Base-by-base conservation (phyloP, 2,329 filamentous ascomycete species). In the Berkeleyomyces rouxiae region DNA sequence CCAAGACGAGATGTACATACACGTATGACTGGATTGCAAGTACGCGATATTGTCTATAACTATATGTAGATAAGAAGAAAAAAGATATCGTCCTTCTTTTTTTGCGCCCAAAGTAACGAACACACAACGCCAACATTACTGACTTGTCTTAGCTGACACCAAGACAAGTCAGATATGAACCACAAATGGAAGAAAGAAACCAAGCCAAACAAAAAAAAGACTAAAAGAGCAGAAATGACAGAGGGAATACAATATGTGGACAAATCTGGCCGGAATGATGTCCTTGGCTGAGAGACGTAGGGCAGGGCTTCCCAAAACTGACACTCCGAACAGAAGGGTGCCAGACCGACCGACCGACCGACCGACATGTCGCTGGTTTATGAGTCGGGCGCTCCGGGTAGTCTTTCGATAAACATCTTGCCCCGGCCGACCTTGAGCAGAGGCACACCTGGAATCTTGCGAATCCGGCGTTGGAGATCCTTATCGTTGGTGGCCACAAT, bases 371-470 rank as follows among this genome's bases (percentile, higher is more conserved):
- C 55, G 11, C 16, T 2, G 39, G 11, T 61, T 55, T 70, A 71
- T 67, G 68, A 74, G 58, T 90, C 85, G 42, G 88, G 88, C 44
- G 88, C 89, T 73, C 90, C 88, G 4, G 91, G 91, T 66, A 96
- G 74, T 69, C 91, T 83, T 78, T 97, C 93, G 70, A 99, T 93
- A 58, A 92, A 86, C 74, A 96, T 97, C 74, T 96, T 96, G 55
- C 88, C 90, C 70, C 88, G 82, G 4, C 87, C 88, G 37, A 93
- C 89, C 70, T 85, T 90, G 78, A 96, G 80, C 68, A 88, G 83
- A 36, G 85, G 85, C 63, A 87, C 84, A 73, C 80, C 78, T 47
- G 75, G 74, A 51, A 78, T 73, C 76, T 96, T 96, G 66, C 91
- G 80, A 69, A 96, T 80, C 63, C 91, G 78, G 70, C 90, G 79